Base-by-base conservation (phyloP, 495 filamentous ascomycete species). In the Bathelium albidoporum region DNA sequence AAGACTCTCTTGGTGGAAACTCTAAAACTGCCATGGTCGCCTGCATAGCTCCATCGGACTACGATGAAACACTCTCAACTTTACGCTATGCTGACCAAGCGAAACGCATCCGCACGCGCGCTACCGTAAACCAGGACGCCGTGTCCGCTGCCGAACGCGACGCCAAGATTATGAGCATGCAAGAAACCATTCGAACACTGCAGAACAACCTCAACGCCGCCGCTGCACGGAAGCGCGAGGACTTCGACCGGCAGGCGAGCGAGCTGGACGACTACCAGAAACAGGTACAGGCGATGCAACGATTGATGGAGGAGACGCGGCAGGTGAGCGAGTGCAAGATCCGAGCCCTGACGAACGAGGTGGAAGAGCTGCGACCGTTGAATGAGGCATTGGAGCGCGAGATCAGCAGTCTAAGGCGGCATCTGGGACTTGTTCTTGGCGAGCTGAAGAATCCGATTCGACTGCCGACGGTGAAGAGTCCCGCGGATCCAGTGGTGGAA, bases 21-120 rank as follows among this genome's bases (percentile, higher is more conserved):
- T 89, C 84, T 67, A 98, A 97, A 74, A 98, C 94, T 7, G 94
- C 94, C 44, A 98, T 98, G 94, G 97, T 98, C 65, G 94, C 94
- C 16, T 97, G 95, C 73, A 95, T 98, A 70, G 83, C 91, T 7
- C 94, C 94, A 0, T 86, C 87, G 0, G 94, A 98, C 78, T 98
- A 97, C 73, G 94, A 98, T 60, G 94, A 98, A 72, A 97, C 94
- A 0, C 85, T 98, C 2, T 94, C 89, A 4, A 98, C 94, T 1
- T 83, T 98, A 2, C 90, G 94, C 32, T 98, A 97, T 75, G 94
- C 94, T 32, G 93, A 97, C 76, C 95, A 97, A 76, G 94, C 94
- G 59, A 98, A 98, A 79, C 86, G 87, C 34, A 98, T 98, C 75
- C 91, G 93, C 69, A 97, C 91, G n/a, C 88, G 89, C 28, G 94